Percentiles rank a stretch among this genome's conserved stretches.
phyloP scores from a whole-genome alignment of 2,329 filamentous ascomycete genomes.

The Scedosporium dehoogii region DNA sequence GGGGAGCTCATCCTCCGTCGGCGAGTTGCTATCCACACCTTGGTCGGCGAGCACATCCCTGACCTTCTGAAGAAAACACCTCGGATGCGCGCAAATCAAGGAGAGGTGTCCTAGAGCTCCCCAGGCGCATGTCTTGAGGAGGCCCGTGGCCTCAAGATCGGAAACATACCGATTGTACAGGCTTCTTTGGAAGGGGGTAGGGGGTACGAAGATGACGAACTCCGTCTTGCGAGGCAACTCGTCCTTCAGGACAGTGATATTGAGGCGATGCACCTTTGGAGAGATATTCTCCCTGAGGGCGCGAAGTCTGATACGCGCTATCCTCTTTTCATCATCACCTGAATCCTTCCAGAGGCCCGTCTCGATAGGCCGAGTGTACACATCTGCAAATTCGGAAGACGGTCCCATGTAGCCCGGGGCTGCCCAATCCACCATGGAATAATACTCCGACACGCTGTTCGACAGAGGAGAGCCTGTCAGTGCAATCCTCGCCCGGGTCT shows the following conservation, averaged over 20 bases:
- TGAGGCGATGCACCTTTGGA: constrained; percentile 69
- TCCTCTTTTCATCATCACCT: constrained; percentile 39
- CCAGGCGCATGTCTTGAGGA: constrained; percentile 17
- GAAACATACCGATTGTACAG: constrained; percentile 47
- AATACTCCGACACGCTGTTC: constrained; percentile 78
- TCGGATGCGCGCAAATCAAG: constrained; percentile 43
- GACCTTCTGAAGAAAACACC: constrained; percentile 30
- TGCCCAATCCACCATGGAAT: constrained; percentile 80
- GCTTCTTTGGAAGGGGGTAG: constrained; percentile 53
- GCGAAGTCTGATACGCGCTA: constrained; percentile 55
- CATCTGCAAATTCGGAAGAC: constrained; percentile 53
- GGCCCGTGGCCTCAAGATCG: not conserved
- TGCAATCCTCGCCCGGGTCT: constrained; percentile 63
- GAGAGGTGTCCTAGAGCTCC: constrained; percentile 27
- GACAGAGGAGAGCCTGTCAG: constrained; percentile 79
- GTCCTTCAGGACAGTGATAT: constrained; percentile 54
- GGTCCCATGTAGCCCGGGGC: constrained; percentile 68
- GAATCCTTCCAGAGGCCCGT: constrained; percentile 62
- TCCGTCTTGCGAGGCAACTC: constrained; percentile 69
- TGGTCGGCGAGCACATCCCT: constrained; percentile 8
- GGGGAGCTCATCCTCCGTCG: not conserved
- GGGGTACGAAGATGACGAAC: constrained; percentile 66
- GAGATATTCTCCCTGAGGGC: constrained; percentile 62
- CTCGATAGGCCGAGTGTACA: constrained; percentile 66
- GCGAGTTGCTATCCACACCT: not conserved